A percentile compares a stretch with the other conserved stretches of the same genome.
phyloP scores from a whole-genome alignment of 306 rosid genomes.

The Trifolium dubium region DNA sequence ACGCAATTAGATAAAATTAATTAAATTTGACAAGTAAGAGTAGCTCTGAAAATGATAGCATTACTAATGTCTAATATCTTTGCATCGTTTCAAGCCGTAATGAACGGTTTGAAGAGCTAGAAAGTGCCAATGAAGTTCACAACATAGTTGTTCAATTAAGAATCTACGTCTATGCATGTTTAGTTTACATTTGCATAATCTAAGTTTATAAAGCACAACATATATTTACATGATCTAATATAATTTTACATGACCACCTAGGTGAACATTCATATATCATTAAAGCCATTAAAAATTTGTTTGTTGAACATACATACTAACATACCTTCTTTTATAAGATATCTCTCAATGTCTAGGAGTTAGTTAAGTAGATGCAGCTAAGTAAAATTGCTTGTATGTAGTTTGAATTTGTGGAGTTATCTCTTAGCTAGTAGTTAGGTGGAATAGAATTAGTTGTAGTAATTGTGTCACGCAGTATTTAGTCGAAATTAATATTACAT shows the following conservation, averaged over 20 bases:
- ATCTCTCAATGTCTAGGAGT: background rate
- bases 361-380: background rate
- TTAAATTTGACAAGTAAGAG: too few species aligned
- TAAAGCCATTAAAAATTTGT: background rate
- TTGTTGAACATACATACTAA: background rate
- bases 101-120: slow-evolving; percentile 18
- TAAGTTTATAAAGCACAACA: too few species aligned
- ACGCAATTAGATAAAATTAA: too few species aligned
- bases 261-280: too few species aligned
- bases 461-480: too few species aligned
- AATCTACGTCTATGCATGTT: too few species aligned
- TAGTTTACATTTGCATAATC: too few species aligned
- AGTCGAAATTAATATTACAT: too few species aligned
- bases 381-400: background rate
- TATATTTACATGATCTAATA: too few species aligned
- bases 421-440: background rate
- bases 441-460: too few species aligned
- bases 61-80: background rate
- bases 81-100: slow-evolving; percentile 37
- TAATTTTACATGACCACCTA: too few species aligned
- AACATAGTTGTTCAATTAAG: too few species aligned
- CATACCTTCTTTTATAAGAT: background rate
- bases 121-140: background rate
- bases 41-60: background rate
- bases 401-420: background rate